Conservation (phyloP, 1,284 basidiomycete genomes). For the Sutorius eximius region DNA sequence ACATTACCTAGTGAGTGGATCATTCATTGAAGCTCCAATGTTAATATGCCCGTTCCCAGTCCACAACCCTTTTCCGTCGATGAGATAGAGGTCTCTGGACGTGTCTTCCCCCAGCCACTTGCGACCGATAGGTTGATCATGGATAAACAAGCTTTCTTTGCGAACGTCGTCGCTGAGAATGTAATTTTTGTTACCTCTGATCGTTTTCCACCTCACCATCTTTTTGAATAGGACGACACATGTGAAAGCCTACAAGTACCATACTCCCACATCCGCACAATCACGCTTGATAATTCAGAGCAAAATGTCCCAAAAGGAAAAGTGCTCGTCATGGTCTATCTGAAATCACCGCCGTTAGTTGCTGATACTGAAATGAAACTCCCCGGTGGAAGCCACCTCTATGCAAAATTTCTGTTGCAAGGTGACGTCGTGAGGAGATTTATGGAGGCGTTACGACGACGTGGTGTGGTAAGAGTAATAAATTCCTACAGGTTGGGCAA, state of each 20-base stretch:
- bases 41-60: constrained; percentile 34
- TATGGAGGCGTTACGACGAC: constrained; percentile 38
- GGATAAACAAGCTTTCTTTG: constrained; percentile 51
- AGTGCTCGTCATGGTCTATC: constrained; percentile 34
- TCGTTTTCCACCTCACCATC: constrained; percentile 17
- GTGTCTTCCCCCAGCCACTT: constrained; percentile 35
- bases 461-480: constrained; percentile 42
- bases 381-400: constrained; percentile 22
- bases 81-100: constrained; percentile 42
- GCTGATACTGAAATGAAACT: constrained; percentile 34
- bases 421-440: constrained; percentile 39
- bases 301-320: constrained; percentile 20
- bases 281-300: constrained; percentile 39
- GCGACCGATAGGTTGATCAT: constrained; percentile 48
- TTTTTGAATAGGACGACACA: constrained; percentile 36
- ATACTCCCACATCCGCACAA: constrained; percentile 44
- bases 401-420: constrained; percentile 41
- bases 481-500: background rate
- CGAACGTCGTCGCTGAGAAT: constrained; percentile 41
- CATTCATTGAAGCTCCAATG: background rate
- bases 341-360: constrained; percentile 43
- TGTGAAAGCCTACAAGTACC: constrained; percentile 45
- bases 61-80: constrained; percentile 58
- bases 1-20: constrained; percentile 49
- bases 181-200: constrained; percentile 13